phyloP scores from a whole-genome alignment of 2,329 filamentous ascomycete genomes.

The Aspergillus sojae region DNA sequence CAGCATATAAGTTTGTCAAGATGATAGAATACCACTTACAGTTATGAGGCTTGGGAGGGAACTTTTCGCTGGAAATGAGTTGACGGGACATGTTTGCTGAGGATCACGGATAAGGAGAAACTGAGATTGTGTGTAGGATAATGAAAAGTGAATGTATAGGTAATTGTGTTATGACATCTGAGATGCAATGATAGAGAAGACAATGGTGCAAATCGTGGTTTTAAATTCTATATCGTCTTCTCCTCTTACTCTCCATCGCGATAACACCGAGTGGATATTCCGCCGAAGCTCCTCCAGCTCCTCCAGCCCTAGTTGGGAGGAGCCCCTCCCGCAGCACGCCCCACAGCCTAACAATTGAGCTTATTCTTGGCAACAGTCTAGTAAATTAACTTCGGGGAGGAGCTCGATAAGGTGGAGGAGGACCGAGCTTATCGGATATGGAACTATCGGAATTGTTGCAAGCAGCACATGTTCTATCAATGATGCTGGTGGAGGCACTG shows the following conservation, averaged over 20 bases:
- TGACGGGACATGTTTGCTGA: slow-evolving; percentile 46
- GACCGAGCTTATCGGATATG: not conserved
- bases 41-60: slow-evolving; percentile 52
- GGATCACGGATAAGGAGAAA: not conserved
- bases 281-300: not conserved
- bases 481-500: not conserved
- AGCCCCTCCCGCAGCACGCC: not conserved
- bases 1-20: rapidly evolving
- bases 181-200: too few relatives aligned
- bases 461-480: not conserved
- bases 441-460: not conserved
- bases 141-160: not conserved
- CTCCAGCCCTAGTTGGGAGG: not conserved
- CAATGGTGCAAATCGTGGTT: not conserved
- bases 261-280: not conserved
- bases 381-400: not conserved
- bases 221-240: not conserved
- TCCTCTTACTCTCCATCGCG: not conserved
- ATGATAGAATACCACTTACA: slow-evolving; percentile 30
- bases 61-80: slow-evolving; percentile 52
- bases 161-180: not conserved
- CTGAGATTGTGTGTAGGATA: not conserved
- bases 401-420: not conserved
- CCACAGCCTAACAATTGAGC: not conserved
- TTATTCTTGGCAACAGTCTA: not conserved